Percentiles rank a stretch among this genome's conserved stretches.
Evolutionary conservation across 225 moss, liverwort and hornwort species (phyloP).

Genomic region (Polytrichum formosum): DNA sequence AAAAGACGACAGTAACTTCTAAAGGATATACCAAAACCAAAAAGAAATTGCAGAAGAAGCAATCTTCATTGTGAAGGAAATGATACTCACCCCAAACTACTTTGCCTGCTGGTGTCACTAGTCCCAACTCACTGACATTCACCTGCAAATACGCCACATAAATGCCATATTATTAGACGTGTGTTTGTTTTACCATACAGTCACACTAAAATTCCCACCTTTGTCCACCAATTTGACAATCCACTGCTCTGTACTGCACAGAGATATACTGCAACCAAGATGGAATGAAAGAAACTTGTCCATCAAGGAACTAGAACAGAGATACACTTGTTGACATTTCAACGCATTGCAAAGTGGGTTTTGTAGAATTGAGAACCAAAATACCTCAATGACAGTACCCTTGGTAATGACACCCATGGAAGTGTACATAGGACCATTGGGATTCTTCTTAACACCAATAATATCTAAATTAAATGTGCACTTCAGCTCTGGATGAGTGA

Average conservation of each 20-base stretch:
- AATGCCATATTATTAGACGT: too few relatives aligned
- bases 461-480: conserved; percentile 96
- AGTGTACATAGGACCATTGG: conserved; percentile 97
- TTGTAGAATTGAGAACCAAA: background rate
- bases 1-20: too few relatives aligned
- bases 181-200: too few relatives aligned
- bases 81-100: conserved; percentile 81
- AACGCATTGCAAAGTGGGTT: too few relatives aligned
- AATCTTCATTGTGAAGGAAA: background rate
- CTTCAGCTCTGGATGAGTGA: conserved; percentile 94
- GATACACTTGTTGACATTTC: too few relatives aligned
- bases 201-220: too few relatives aligned
- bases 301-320: too few relatives aligned
- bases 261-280: too few relatives aligned
- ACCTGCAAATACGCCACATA: conserved; percentile 42
- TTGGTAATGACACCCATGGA: conserved; percentile 98
- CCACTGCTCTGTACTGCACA: too few relatives aligned
- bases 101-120: conserved; percentile 97
- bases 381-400: conserved; percentile 97
- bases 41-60: background rate
- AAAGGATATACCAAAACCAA: too few relatives aligned
- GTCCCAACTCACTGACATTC: conserved; percentile 92
- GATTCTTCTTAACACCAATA: conserved; percentile 97
- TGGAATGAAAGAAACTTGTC: too few relatives aligned
- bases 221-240: too few relatives aligned